Conservation (phyloP, 148 eudicot genomes). For the Euryodendron excelsum region DNA sequence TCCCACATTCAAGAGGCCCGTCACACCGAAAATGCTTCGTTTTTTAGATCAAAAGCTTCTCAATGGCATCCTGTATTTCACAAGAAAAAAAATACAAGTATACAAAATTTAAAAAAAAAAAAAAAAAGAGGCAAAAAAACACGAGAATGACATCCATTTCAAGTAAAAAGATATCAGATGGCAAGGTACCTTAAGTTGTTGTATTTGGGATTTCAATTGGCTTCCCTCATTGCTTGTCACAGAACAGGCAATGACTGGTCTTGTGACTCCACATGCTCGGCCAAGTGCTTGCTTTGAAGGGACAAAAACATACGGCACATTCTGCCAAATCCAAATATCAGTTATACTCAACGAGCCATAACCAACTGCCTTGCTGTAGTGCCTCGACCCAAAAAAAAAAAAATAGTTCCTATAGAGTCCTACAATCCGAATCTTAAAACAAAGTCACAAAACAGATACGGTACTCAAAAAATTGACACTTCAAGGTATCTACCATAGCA, state of each 20-base stretch:
- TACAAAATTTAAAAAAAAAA: not conserved
- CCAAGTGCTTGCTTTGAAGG: slow-evolving; percentile 96
- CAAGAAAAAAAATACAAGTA: not conserved
- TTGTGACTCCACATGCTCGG: slow-evolving; percentile 92
- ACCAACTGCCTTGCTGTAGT: no score
- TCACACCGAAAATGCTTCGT: slow-evolving; percentile 62
- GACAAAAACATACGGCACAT: slow-evolving; percentile 93
- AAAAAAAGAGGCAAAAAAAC: not conserved
- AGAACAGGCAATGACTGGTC: slow-evolving; percentile 92
- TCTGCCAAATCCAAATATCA: slow-evolving; percentile 39
- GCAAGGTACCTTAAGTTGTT: slow-evolving; percentile 69
- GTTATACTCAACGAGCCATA: no score
- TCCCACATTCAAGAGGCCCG: slow-evolving; percentile 55
- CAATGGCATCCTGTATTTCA: slow-evolving; percentile 71
- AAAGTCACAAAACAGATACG: no score
- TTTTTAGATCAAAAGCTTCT: slow-evolving; percentile 78
- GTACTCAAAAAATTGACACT: no score
- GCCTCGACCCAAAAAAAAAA: no score
- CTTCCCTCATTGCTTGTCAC: slow-evolving; percentile 96
- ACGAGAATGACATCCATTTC: no score
- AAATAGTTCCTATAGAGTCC: no score
- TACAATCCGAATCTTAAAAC: no score
- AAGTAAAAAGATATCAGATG: not conserved
- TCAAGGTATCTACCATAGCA: no score
- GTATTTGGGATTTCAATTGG: slow-evolving; percentile 85